Evolutionary conservation across 106 monocot genomes (phyloP), one percentile per base, ranked within the genome.

Genomic region (Apostasia shenzhenica): DNA sequence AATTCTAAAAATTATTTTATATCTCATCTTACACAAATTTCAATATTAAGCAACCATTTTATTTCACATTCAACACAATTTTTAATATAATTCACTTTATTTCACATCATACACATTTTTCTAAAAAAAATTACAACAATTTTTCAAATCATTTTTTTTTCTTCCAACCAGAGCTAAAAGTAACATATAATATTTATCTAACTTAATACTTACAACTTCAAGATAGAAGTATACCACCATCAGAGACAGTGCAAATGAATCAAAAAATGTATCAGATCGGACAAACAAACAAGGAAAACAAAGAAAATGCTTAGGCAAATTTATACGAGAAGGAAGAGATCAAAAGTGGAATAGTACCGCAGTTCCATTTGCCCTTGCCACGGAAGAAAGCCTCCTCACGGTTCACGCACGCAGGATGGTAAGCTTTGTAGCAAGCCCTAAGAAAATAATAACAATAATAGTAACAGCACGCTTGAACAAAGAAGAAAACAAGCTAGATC

Each of bases 341-440:
- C 41, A 50, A 38, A 49, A 6, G 6, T 40, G 11, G 13, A 63
- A 75, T 14, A 72, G 66, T 76, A 90, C 89, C 85, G 41, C 89
- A 90, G 42, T 82, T 83, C 89, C 89, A 90, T 26, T 78, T 74
- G 6, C 56, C 86, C 67, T 69, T 78, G 7, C 78, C 58, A 8
- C 76, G 72, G 54, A 89, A 89, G 81, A 86, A 90, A 9, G 74
- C 67, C 61, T 85, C 89, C n/a, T 90, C 89, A n/a, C 89, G 74
- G 41, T 81, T 78, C 41, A 90, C 71, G 66, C 89, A 90, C n/a
- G 76, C 68, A 4, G 89, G 80, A 57, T 90, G 89, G 64, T 90
- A 90, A 37, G 86, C 89, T 67, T 90, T 90, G 2, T 83, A 72
- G 37, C 89, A 90, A 48, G 81, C 83, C 83, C 89, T 90, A 41